Conservation (phyloP, 2,329 filamentous ascomycete species). For the Apiospora phragmitis region DNA sequence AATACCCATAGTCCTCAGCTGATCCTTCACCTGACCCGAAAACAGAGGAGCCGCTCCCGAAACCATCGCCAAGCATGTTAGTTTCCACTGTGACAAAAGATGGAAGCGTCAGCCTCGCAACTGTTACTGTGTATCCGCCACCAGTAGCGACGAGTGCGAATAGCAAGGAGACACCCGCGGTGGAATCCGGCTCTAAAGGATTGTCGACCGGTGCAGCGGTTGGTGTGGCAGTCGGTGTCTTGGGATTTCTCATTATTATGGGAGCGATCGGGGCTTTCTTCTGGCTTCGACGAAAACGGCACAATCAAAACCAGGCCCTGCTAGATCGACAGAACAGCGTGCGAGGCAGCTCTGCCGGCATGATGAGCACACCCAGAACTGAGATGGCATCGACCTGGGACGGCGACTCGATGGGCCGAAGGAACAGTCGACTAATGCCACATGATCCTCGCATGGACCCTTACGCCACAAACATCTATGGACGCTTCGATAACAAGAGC, state of each 20-base stretch:
- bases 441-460: constrained; percentile 66
- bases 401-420: constrained; percentile 44
- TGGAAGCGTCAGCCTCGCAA: constrained; percentile 47
- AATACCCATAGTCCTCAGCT: constrained; percentile 6
- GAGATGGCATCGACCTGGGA: constrained; percentile 45
- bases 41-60: constrained; percentile 21
- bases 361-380: constrained; percentile 44
- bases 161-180: constrained; percentile 8
- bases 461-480: constrained; percentile 57
- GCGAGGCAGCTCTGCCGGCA: constrained; percentile 52
- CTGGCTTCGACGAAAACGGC: constrained; percentile 46
- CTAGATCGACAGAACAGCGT: constrained; percentile 47
- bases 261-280: constrained; percentile 39
- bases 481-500: constrained; percentile 54
- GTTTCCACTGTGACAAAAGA: constrained; percentile 54
- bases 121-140: constrained; percentile 46
- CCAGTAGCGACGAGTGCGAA: constrained; percentile 38
- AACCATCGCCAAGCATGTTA: constrained; percentile 33
- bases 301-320: constrained; percentile 41
- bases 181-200: constrained; percentile 19
- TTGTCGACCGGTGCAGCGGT: constrained; percentile 28
- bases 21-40: constrained; percentile 22
- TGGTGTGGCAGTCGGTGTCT: constrained; percentile 31
- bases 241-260: constrained; percentile 26
- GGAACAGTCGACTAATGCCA: constrained; percentile 56